phyloP scores from a whole-genome alignment of 257 asterid species.

The Solanum corneliomulleri region DNA sequence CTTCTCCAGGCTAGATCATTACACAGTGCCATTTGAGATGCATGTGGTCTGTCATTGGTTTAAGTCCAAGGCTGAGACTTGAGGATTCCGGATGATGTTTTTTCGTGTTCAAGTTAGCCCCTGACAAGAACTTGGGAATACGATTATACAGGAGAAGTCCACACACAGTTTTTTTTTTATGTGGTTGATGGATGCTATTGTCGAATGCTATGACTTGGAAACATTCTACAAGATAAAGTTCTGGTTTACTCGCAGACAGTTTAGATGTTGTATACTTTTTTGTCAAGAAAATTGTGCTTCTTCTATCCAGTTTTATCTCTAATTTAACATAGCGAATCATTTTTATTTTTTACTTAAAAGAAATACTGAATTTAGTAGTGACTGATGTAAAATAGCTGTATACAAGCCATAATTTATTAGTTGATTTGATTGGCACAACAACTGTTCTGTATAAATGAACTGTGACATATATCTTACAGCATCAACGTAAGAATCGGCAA shows the following conservation, averaged over 20 bases:
- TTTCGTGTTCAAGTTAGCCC: background rate
- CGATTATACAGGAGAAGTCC: background rate
- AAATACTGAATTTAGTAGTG: background rate
- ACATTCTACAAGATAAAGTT: background rate
- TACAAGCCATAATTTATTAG: background rate
- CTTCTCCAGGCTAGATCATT: constrained; percentile 66
- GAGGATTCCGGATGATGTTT: constrained; percentile 22
- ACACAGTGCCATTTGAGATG: constrained; percentile 79
- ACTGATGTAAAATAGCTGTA: background rate
- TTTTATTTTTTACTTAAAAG: too few species aligned
- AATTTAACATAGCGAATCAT: too few species aligned
- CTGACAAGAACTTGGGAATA: background rate
- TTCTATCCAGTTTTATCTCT: background rate
- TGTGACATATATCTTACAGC: background rate
- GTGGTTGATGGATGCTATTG: background rate
- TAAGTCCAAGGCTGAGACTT: constrained; percentile 41
- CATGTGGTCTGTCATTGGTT: constrained; percentile 75
- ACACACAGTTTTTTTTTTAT: background rate
- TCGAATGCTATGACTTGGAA: background rate
- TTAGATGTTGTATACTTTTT: background rate
- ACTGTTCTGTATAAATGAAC: background rate
- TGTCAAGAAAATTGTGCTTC: background rate
- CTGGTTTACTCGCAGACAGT: background rate
- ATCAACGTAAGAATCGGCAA: background rate
- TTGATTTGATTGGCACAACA: background rate